Evolutionary conservation across 2,329 filamentous ascomycete genomes (phyloP), one percentile per base, ranked within the genome.

Genomic region (Xenoacremonium recifei): DNA sequence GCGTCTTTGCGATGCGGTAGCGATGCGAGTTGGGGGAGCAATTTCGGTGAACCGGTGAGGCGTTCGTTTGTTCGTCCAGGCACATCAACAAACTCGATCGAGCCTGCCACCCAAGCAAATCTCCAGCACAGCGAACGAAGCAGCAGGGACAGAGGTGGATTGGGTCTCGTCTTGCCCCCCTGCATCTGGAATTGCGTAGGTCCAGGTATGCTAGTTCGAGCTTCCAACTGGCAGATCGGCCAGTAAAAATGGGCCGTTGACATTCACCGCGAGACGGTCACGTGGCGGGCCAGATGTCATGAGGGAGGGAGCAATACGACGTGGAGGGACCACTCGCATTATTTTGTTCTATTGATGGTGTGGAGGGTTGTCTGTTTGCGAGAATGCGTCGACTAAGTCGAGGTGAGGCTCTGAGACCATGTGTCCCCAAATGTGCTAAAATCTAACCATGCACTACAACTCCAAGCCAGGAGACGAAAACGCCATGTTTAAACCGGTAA

Each of bases 151-250:
- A 15, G 17, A 31, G 29, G 13, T 34, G 32, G 32, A 34, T 19
- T 34, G 32, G 32, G 18, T 9, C 16, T 34, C 20, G 6, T 13
- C 13, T 7, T 27, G 10, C 6, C 32, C 32, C 32, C 32, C 32
- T 34, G 32, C 32, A 34, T 34, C 29, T 34, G 32, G 32, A 15
- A 34, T 10, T 31, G 29, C 29, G 29, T 6, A 31, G n/a, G n/a
- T 15, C 7, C 23, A 9, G 23, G 23, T 13, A 32, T 34, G 32
- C 12, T 5, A 34, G 16, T 34, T 34, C 16, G 17, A 34, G 32
- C 32, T 20, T n/a, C 32, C n/a, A n/a, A n/a, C n/a, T n/a, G n/a
- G n/a, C n/a, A 34, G 16, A 18, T 34, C 32, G 11, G 9, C 17
- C 12, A 20, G 16, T 20, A 9, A 34, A 34, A 34, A 18, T 34